phyloP scores from a whole-genome alignment of 2,329 filamentous ascomycete species.

The Rhexocercosporidium sp. region DNA sequence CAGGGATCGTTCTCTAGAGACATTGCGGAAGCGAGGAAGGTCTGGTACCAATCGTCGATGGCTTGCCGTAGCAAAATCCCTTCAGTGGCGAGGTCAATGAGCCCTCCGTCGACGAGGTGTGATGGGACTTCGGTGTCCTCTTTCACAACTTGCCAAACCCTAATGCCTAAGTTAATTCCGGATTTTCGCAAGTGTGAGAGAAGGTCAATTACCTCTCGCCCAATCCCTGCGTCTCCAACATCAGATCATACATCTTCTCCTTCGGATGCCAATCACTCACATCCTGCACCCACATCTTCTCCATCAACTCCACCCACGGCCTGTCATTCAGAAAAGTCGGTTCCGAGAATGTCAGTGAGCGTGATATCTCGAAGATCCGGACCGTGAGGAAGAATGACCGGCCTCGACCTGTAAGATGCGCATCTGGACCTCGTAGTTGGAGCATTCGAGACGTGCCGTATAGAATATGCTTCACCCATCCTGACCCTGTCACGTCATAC shows the following conservation, averaged over 20 bases:
- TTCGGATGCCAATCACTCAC: slow-evolving; percentile 31
- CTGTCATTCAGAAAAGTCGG: slow-evolving; percentile 27
- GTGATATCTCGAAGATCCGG: slow-evolving; percentile 35
- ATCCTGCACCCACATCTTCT: slow-evolving; percentile 20
- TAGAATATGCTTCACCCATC: slow-evolving; percentile 35
- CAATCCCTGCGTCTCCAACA: slow-evolving; percentile 28
- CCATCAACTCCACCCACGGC: slow-evolving; percentile 24
- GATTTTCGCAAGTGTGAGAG: no score
- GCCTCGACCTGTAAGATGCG: slow-evolving; percentile 22
- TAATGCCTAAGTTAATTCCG: neutral
- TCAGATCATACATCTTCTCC: slow-evolving; percentile 31
- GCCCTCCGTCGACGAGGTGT: neutral
- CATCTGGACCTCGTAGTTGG: slow-evolving; percentile 29
- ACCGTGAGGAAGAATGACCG: slow-evolving; percentile 33
- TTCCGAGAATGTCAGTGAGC: slow-evolving; percentile 30
- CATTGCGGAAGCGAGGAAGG: neutral
- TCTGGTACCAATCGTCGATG: slow-evolving; percentile 26
- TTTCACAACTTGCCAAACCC: slow-evolving; percentile 12
- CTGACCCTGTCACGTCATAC: slow-evolving; percentile 31
- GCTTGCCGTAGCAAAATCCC: slow-evolving; percentile 18
- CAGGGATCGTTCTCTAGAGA: neutral
- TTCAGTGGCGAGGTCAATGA: slow-evolving; percentile 19
- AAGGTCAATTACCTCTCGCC: slow-evolving; percentile 15
- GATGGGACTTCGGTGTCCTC: neutral
- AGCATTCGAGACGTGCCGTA: slow-evolving; percentile 36